Evolutionary conservation across 2,329 filamentous ascomycete species (phyloP).

Genomic region (Geoglossum cookeanum): DNA sequence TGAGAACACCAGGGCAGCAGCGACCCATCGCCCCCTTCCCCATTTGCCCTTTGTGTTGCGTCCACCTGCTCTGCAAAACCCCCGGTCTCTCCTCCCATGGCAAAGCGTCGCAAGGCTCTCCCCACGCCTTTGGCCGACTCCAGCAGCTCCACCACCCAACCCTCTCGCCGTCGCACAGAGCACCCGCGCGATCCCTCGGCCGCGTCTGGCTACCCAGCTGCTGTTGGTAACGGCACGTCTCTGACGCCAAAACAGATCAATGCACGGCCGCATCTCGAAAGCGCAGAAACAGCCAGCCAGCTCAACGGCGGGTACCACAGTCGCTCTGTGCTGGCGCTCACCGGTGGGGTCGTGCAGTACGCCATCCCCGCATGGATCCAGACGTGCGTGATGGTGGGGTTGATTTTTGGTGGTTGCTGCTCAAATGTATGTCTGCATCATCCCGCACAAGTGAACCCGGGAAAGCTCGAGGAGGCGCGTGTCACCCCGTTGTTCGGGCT

Average conservation of each 20-base stretch:
- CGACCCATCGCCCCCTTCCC: no score
- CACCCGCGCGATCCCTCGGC: background rate
- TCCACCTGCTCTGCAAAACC: no score
- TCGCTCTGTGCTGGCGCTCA: background rate
- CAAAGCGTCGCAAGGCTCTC: background rate
- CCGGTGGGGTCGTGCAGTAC: background rate
- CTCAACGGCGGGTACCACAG: background rate
- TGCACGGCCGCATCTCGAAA: conserved; percentile 33
- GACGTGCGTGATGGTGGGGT: conserved; percentile 44
- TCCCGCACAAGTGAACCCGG: background rate
- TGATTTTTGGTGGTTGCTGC: conserved; percentile 94
- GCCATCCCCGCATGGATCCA: conserved; percentile 2
- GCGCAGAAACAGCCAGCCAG: conserved; percentile 22
- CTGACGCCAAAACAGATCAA: conserved; percentile 32
- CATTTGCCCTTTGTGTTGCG: no score
- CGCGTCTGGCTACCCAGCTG: background rate
- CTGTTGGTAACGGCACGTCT: background rate
- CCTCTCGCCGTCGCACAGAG: background rate
- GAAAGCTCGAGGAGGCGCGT: background rate
- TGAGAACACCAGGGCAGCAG: no score
- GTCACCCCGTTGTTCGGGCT: background rate
- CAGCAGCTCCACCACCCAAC: background rate
- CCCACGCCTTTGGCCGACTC: background rate
- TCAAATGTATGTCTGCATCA: conserved; percentile 49
- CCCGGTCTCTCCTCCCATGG: background rate